Base-by-base conservation (phyloP, 225 moss, liverwort and hornwort genomes). In the Pseudoscleropodium purum region DNA sequence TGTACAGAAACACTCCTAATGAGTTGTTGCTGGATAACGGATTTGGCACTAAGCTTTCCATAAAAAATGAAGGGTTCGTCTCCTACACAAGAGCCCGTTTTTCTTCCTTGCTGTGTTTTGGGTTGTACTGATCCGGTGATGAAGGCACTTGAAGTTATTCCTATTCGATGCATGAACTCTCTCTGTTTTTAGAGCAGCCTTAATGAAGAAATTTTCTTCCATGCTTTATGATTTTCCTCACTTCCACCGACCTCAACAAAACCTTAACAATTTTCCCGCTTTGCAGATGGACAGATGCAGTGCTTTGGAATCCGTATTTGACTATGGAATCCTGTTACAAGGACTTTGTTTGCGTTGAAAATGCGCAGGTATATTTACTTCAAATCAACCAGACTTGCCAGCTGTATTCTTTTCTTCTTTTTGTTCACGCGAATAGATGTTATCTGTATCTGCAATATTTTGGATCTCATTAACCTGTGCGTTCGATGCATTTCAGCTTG, bases 291-390 rank as follows among this genome's bases (percentile, higher is more conserved):
- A 89, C 93, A 76, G 99, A 99, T 93, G 96, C 94, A 67, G 99
- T 99, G 27, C 92, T 99, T n/a, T 99, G 99, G 99, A 99, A 95
- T 91, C 99, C 99, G 17, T 92, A 96, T 87, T 84, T 96, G 83
- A 95, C 96, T 23, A 96, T 99, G 97, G 94, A 96, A 91, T 75
- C 94, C 84, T 93, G 85, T 72, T 99, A 97, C 91, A 99, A 95
- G 87, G 95, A 99, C 88, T 99, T 99, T 43, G 99, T 99, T 41
- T 99, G 99, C 87, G 96, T 99, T 81, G 99, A 99, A 90, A 99
- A 97, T 89, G 97, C 99, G 9, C 87, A 96, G 96, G 98, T 96
- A 93, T 49, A 89, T 67, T 62, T 73, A 18, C 39, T 43, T 54
- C 57, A 49, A 59, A 72, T 83, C 61, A 26, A 83, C 13, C 36